Evolutionary conservation across 306 rosid species (phyloP), one percentile per base, ranked within the genome.

Genomic region (Prunus salicina): DNA sequence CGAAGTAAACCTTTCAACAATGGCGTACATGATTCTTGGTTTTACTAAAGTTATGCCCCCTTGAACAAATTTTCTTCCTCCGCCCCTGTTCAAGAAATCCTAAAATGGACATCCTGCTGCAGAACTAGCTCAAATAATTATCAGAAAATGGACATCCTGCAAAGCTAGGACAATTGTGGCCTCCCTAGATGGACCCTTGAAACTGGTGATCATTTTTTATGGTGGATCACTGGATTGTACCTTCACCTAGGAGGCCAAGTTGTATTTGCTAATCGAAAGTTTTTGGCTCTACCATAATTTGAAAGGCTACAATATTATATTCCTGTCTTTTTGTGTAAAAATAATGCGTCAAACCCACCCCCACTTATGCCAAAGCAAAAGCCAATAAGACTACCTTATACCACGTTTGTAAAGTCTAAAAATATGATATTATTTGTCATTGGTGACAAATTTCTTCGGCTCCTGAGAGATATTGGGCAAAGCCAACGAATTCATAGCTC

Each of bases 281-380:
- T 11, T 47, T 60, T 74, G 61, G 27, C 71, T 61, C 32, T 69
- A 2, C 64, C 12, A 10, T 9, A 32, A 13, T 2, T 8, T n/a
- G 64, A 77, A 49, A 69, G 69, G 81, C 32, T 30, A 10, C 47
- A 32, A 10, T 77, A 69, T 43, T n/a, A 45, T 15, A 2, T 24
- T 9, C 45, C 7, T 22, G 10, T 50, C 34, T 19, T 22, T 34
- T 38, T 63, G 34, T 32, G n/a, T 28, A 13, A 18, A 1, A 1
- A 15, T 8, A 9, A 13, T 45, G 30, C 58, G 22, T 16, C 55
- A 13, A 25, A 45, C 8, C 64, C 45, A 16, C 16, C 24, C 15
- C 28, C 32, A 34, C 12, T 2, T 27, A 12, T 22, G 64, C 52
- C 52, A 12, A 12, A 19, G 28, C 63, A 57, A 57, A 10, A 19